Base-by-base conservation (phyloP, 176 grass and related monocot species). In the Aegilops speltoides region DNA sequence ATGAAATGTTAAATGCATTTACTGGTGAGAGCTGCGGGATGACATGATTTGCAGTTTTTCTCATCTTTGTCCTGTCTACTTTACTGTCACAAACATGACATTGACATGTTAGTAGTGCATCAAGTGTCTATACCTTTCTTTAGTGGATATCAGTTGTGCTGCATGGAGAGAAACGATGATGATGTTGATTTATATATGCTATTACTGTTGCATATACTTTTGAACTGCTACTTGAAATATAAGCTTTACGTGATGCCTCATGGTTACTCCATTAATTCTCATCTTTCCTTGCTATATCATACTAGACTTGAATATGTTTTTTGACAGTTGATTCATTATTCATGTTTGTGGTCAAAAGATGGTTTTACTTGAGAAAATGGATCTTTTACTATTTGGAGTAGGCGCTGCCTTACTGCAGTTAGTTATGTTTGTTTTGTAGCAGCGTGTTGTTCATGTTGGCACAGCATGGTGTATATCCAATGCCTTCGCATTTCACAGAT, bases 101-200 rank as follows among this genome's bases (percentile, higher is more conserved):
- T 31, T 34, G 33, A 34, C 33, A 34, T 34, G 33, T 34, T 34
- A 34, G 33, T 34, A 77, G 62, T 20, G 7, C 57, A 70, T 67
- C 66, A 86, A 82, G 29, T 62, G 34, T 71, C 36, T n/a, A 13
- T 40, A 37, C 38, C 36, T 86, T 50, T 38, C 38, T 90, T 82
- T 78, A 25, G 6, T 82, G 43, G 72, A 75, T 50, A 26, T 75
- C 24, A 50, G 72, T 75, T 46, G 63, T 84, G 67, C 19, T 72
- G 9, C 29, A 41, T 63, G 65, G 15, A 79, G 20, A 67, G 15
- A 82, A 73, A 83, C 45, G 3, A 15, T 83, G 57, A 10, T 83
- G 78, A 38, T 82, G 10, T 79, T 43, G 26, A 73, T 83, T 62
- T 16, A 25, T 9, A 26, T 59, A 68, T 74, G 28, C 32, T 70